Conservation (phyloP, 257 asterid species). For the Orobanche coerulescens region DNA sequence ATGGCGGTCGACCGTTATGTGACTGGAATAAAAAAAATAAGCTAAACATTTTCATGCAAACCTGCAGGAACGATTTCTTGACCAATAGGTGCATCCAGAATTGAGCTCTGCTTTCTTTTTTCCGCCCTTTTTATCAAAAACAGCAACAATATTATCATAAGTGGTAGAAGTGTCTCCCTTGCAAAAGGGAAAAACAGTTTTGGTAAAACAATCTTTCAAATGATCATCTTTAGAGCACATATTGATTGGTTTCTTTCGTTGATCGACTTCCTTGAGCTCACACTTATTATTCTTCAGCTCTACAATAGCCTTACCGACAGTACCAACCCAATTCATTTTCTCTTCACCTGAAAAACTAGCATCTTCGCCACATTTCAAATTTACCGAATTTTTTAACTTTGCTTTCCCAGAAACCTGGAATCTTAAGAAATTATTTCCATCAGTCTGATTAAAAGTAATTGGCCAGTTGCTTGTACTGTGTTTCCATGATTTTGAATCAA, state of each 20-base stretch:
- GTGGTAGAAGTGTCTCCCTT: conserved; percentile 53
- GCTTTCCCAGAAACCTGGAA: no score
- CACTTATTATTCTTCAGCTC: conserved; percentile 39
- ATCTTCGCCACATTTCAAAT: no score
- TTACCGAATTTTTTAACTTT: no score
- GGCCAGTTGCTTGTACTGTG: no score
- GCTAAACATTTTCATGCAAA: conserved; percentile 24
- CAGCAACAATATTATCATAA: conserved; percentile 32
- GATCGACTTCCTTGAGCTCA: conserved; percentile 51
- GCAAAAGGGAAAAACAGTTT: conserved; percentile 61
- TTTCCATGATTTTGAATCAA: no score
- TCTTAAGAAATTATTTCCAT: no score
- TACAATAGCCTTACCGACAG: no score
- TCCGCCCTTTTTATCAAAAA: conserved; percentile 46
- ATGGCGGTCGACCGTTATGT: no score
- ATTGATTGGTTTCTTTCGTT: conserved; percentile 31
- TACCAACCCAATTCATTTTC: no score
- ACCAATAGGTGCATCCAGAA: conserved; percentile 86
- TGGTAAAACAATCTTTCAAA: conserved; percentile 61
- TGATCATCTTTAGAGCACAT: conserved; percentile 37
- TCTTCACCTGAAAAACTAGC: no score
- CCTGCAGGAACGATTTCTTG: conserved; percentile 76
- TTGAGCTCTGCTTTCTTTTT: conserved; percentile 46
- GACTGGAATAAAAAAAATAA: no score
- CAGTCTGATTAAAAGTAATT: no score